phyloP scores from a whole-genome alignment of 495 filamentous ascomycete genomes.

The Neurospora pannonica region DNA sequence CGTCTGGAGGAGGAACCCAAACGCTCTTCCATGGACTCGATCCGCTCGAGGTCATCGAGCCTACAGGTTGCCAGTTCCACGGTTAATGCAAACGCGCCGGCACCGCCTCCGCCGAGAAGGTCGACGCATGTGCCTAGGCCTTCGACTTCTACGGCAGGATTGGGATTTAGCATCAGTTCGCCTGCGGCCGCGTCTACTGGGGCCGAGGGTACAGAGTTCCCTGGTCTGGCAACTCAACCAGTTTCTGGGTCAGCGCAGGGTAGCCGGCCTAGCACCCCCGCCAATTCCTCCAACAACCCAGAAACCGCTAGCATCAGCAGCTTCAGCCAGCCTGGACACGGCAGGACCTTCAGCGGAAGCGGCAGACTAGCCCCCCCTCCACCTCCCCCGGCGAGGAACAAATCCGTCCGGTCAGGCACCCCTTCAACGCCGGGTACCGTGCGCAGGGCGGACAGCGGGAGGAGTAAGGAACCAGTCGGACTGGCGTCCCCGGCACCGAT shows the following conservation, averaged over 20 bases:
- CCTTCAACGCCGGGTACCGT: constrained; percentile 17
- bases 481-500: not conserved
- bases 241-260: not conserved
- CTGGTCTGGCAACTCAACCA: not conserved
- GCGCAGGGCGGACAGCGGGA: not conserved
- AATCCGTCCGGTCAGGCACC: constrained; percentile 28
- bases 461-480: constrained; percentile 13
- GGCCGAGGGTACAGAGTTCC: not conserved
- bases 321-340: not conserved
- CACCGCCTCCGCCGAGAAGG: constrained; percentile 36
- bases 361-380: constrained; percentile 32
- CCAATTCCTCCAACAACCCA: not conserved
- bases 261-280: not conserved
- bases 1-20: constrained; percentile 24
- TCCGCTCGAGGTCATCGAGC: constrained; percentile 31
- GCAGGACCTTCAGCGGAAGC: not conserved
- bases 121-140: constrained; percentile 24
- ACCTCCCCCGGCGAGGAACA: constrained; percentile 32
- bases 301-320: not conserved
- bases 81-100: constrained; percentile 18
- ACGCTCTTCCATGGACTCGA: constrained; percentile 36
- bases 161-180: constrained; percentile 1
- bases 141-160: constrained; percentile 5
- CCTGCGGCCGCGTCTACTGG: constrained; percentile 2
- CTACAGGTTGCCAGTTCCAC: constrained; percentile 16